Conservation (phyloP, 177 flowering plant species). For the Vitis hybrid region DNA sequence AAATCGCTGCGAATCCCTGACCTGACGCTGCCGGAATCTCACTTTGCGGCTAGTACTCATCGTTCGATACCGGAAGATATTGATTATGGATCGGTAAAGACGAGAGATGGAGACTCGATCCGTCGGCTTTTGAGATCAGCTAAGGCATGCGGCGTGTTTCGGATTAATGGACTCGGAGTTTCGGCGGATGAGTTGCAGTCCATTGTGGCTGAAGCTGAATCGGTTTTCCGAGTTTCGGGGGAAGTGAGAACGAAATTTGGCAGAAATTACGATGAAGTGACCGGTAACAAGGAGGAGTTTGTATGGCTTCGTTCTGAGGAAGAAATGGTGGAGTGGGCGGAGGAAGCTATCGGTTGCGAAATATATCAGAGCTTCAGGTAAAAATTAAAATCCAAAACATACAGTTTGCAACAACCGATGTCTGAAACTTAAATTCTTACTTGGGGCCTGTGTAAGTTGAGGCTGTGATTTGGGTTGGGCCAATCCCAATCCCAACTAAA, state of each 20-base stretch:
- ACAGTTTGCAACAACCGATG: too few species aligned
- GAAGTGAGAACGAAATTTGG: conserved; percentile 16
- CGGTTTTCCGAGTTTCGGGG: conserved; percentile 19
- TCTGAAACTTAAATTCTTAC: too few species aligned
- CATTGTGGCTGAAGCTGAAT: conserved; percentile 27
- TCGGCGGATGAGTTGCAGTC: conserved; percentile 25
- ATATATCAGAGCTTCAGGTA: conserved; percentile 35
- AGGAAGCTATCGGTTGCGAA: conserved; percentile 25
- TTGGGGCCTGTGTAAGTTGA: too few species aligned
- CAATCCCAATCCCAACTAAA: too few species aligned
- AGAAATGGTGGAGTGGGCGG: conserved; percentile 13
- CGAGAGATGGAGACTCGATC: conserved; percentile 23
- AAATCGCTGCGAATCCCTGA: conserved; percentile 39
- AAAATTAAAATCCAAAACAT: background rate
- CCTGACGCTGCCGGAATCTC: conserved; percentile 34
- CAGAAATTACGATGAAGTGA: conserved; percentile 1
- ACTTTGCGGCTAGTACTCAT: background rate
- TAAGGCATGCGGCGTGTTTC: conserved; percentile 38
- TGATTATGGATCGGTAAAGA: conserved; percentile 20
- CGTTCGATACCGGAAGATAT: conserved; percentile 22
- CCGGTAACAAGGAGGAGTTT: conserved; percentile 28
- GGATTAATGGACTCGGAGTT: conserved; percentile 38
- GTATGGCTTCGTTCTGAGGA: conserved; percentile 29
- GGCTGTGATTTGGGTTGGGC: too few species aligned
- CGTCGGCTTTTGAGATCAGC: conserved; percentile 33